phyloP scores from a whole-genome alignment of 352 stramenopile species.

The Pseudoperonospora humuli region DNA sequence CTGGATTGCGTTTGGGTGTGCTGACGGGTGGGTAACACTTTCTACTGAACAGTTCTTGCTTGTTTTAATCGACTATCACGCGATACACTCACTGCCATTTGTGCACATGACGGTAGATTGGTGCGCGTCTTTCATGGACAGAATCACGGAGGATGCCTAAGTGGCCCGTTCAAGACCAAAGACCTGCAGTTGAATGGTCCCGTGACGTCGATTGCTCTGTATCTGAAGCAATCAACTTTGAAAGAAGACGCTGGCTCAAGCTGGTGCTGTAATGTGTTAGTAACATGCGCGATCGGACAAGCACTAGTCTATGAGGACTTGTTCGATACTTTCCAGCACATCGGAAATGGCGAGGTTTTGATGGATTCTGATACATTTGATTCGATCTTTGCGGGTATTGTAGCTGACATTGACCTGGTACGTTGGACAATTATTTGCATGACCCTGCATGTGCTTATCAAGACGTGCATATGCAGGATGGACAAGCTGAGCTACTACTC shows the following conservation, averaged over 20 bases:
- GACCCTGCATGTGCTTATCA: not conserved
- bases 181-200: constrained; percentile 53
- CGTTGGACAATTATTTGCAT: not conserved
- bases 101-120: constrained; percentile 21
- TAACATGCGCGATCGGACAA: constrained; percentile 54
- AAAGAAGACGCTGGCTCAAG: not conserved
- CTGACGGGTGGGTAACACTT: constrained; percentile 58
- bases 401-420: constrained; percentile 61
- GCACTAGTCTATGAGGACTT: constrained; percentile 51
- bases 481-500: constrained; percentile 45
- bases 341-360: constrained; percentile 23
- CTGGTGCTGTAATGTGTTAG: constrained; percentile 46
- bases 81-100: not conserved
- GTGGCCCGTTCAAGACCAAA: constrained; percentile 39
- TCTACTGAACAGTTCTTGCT: not conserved
- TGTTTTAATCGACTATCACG: not conserved
- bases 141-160: constrained; percentile 22
- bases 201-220: constrained; percentile 55
- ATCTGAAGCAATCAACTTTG: constrained; percentile 11
- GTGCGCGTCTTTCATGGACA: constrained; percentile 43
- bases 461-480: constrained; percentile 32
- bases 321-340: constrained; percentile 16
- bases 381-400: constrained; percentile 46
- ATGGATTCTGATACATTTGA: constrained; percentile 48
- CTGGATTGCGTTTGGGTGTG: constrained; percentile 57